Evolutionary conservation across 2,329 filamentous ascomycete species (phyloP).

Genomic region (Furcasterigmium sp.): DNA sequence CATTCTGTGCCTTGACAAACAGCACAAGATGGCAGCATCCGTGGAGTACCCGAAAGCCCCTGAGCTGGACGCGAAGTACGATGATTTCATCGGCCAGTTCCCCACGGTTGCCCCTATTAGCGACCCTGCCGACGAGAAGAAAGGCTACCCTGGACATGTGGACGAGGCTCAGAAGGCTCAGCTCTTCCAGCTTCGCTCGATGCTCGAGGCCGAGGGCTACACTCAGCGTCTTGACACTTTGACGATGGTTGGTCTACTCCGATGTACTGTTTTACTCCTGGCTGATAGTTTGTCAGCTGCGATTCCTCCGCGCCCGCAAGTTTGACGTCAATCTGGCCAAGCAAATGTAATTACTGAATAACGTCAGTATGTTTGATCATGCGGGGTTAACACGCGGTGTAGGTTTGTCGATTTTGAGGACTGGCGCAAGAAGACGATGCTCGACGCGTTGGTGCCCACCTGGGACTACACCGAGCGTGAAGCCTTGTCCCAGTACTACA

Average conservation of each 20-base stretch:
- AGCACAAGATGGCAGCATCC: neutral
- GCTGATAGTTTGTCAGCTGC: conserved; percentile 49
- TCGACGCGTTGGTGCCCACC: conserved; percentile 72
- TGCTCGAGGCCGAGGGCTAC: conserved; percentile 79
- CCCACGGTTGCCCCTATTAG: conserved; percentile 63
- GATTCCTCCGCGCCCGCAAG: conserved; percentile 91
- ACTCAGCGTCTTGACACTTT: conserved; percentile 85
- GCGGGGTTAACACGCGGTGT: conserved; percentile 3
- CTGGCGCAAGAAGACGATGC: conserved; percentile 83
- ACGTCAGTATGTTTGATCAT: neutral
- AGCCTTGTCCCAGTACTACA: conserved; percentile 85
- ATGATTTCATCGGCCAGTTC: conserved; percentile 87
- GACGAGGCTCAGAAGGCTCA: conserved; percentile 84
- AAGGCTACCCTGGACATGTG: conserved; percentile 84
- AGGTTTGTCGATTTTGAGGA: conserved; percentile 90
- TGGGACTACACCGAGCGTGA: conserved; percentile 87
- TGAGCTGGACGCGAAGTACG: conserved; percentile 81
- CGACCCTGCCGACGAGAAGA: conserved; percentile 41
- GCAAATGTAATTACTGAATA: conserved; percentile 62
- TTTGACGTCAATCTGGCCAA: conserved; percentile 82
- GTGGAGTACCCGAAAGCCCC: neutral
- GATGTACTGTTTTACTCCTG: neutral
- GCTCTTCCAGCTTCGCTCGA: conserved; percentile 75
- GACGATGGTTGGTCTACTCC: conserved; percentile 60
- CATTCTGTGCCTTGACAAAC: no score